Conservation (phyloP, 1,284 basidiomycete species). For the Cutaneotrichosporon mucoides region DNA sequence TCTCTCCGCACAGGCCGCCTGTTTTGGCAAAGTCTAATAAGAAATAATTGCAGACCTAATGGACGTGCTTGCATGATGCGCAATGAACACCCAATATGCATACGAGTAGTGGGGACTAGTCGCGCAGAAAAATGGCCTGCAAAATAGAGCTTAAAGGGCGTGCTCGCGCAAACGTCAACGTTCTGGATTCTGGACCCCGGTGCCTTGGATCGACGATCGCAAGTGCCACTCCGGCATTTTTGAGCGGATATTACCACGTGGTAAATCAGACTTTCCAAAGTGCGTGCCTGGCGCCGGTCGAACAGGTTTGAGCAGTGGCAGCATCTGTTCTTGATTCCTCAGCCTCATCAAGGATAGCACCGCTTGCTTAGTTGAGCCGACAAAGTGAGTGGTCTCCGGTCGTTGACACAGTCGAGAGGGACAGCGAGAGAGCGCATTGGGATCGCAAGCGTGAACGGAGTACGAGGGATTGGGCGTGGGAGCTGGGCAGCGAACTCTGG, state of each 20-base stretch:
- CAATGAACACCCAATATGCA: too few species aligned
- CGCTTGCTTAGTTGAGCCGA: constrained; percentile 2
- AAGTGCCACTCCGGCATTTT: too few species aligned
- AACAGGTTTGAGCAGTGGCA: not conserved
- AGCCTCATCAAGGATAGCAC: constrained; percentile 6
- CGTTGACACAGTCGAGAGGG: not conserved
- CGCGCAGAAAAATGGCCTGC: too few species aligned
- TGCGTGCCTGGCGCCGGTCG: not conserved
- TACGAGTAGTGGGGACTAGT: too few species aligned
- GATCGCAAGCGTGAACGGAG: not conserved
- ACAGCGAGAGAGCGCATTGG: not conserved
- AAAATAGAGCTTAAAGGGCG: too few species aligned
- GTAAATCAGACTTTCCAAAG: not conserved
- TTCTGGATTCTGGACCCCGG: too few species aligned
- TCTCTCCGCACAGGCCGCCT: not conserved
- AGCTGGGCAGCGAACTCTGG: not conserved
- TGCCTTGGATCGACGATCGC: too few species aligned
- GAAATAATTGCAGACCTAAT: too few species aligned
- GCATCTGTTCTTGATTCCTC: not conserved
- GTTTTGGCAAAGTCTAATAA: too few species aligned
- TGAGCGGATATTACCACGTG: too few species aligned
- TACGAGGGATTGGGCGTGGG: not conserved
- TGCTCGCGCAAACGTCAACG: too few species aligned
- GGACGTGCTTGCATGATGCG: too few species aligned
- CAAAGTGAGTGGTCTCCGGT: not conserved